These are phyloP conservation scores for Citrus hindsii DNA, from an alignment of 345 rosid genomes.

Conservation along the genomic window DNA sequence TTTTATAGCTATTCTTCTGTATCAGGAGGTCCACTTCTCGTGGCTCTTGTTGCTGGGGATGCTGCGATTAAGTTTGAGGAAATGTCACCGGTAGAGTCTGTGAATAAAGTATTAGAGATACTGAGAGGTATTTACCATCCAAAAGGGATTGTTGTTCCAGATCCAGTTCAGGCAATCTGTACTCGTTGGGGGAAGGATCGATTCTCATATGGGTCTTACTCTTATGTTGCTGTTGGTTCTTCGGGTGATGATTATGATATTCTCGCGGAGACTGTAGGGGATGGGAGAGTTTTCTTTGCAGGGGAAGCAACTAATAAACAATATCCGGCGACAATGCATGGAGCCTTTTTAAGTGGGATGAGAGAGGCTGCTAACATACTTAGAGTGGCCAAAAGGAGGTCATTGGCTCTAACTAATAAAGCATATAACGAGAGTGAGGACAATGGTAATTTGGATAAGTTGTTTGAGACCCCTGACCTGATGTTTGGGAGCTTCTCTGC, in stretches of 20 bases:
- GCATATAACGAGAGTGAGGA: slow-evolving; percentile 24
- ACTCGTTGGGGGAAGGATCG: slow-evolving; percentile 92
- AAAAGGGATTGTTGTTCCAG: slow-evolving; percentile 91
- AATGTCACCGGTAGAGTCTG: slow-evolving; percentile 83
- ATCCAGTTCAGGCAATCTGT: slow-evolving; percentile 89
- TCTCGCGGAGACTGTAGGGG: slow-evolving; percentile 87
- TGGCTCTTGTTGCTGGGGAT: slow-evolving; percentile 92
- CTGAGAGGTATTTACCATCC: slow-evolving; percentile 84
- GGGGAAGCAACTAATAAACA: slow-evolving; percentile 97
- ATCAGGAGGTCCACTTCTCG: slow-evolving; percentile 88
- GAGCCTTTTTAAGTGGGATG: slow-evolving; percentile 97
- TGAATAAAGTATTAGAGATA: slow-evolving; percentile 62
- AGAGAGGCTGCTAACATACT: slow-evolving; percentile 91
- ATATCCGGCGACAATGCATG: slow-evolving; percentile 98
- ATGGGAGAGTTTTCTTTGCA: slow-evolving; percentile 94
- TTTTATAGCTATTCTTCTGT: slow-evolving; percentile 89
- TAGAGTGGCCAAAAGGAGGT: slow-evolving; percentile 68
- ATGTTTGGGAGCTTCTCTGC: slow-evolving; percentile 47
- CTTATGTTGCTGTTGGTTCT: slow-evolving; percentile 85
- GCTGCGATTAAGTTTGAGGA: slow-evolving; percentile 82
- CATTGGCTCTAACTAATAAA: slow-evolving; percentile 26
- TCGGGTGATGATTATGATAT: slow-evolving; percentile 97
- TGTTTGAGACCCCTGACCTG: slow-evolving; percentile 56
- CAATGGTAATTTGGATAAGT: slow-evolving; percentile 26
- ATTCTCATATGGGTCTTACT: slow-evolving; percentile 83